Evolutionary conservation across 352 stramenopile species (phyloP).

Genomic region (Pythium aquatile): DNA sequence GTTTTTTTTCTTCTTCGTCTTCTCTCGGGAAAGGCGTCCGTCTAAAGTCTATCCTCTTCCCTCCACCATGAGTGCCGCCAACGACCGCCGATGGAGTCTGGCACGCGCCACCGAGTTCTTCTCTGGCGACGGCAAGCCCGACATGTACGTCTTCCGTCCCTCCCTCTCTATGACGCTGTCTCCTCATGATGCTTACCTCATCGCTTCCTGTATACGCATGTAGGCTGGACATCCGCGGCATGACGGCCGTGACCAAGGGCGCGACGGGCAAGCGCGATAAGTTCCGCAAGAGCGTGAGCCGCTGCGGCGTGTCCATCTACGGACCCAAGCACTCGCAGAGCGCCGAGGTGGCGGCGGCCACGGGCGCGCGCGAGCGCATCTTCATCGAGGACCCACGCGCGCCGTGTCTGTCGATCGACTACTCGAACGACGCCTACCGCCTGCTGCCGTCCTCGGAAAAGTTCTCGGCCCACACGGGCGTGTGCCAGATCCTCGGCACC

Average conservation of each 20-base stretch:
- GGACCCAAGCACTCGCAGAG: slow-evolving; percentile 78
- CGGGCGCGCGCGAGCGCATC: slow-evolving; percentile 64
- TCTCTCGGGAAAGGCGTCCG: neutral
- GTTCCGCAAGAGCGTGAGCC: slow-evolving; percentile 85
- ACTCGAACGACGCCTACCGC: slow-evolving; percentile 84
- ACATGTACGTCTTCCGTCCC: slow-evolving; percentile 50
- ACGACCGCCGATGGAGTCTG: slow-evolving; percentile 80
- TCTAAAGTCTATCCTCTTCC: neutral
- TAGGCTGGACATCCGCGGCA: slow-evolving; percentile 84
- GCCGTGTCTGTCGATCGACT: slow-evolving; percentile 84
- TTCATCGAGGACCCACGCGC: slow-evolving; percentile 87
- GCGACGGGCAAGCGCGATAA: slow-evolving; percentile 85
- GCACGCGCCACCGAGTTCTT: slow-evolving; percentile 87
- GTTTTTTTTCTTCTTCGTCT: neutral
- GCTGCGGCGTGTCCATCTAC: slow-evolving; percentile 86
- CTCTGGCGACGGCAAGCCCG: slow-evolving; percentile 82
- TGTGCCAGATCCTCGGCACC: slow-evolving; percentile 86
- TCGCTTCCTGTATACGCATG: neutral
- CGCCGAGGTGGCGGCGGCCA: slow-evolving; percentile 33
- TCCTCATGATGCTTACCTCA: too few species aligned
- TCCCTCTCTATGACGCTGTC: neutral
- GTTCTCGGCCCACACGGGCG: slow-evolving; percentile 83
- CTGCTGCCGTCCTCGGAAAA: slow-evolving; percentile 81
- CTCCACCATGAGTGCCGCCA: slow-evolving; percentile 26
- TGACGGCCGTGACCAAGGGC: slow-evolving; percentile 85